Evolutionary conservation across 202 grass and related monocot genomes (phyloP).

Genomic region (Setaria italica): DNA sequence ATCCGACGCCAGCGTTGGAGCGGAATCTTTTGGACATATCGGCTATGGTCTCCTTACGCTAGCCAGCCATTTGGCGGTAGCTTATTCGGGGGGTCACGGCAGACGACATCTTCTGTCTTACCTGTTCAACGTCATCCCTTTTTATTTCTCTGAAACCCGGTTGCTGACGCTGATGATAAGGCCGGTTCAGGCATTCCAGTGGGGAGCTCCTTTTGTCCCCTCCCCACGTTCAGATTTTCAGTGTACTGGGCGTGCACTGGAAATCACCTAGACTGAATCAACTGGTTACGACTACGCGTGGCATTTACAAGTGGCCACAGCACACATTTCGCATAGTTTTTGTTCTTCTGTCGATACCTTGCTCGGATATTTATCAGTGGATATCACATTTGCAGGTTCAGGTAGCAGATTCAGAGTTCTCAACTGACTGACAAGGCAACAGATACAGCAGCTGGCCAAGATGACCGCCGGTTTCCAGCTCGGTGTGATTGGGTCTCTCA

Average conservation of each 20-base stretch:
- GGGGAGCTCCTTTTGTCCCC: neutral
- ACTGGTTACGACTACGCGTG: neutral
- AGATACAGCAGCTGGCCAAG: constrained; percentile 25
- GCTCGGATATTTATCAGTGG: neutral
- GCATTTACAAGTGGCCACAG: neutral
- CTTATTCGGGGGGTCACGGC: neutral
- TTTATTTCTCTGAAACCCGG: constrained; percentile 18
- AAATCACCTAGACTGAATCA: neutral
- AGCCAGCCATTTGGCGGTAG: constrained; percentile 28
- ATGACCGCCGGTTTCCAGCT: constrained; percentile 72
- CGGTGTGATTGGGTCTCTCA: constrained; percentile 76
- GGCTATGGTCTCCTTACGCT: neutral
- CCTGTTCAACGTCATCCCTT: constrained; percentile 19
- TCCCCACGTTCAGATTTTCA: constrained; percentile 9
- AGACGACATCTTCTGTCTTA: neutral
- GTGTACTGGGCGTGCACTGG: neutral
- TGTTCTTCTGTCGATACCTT: neutral
- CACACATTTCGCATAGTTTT: neutral
- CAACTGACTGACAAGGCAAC: neutral
- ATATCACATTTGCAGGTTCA: constrained; percentile 36
- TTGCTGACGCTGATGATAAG: neutral
- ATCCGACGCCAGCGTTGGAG: neutral
- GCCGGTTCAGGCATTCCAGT: neutral
- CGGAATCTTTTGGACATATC: constrained; percentile 3
- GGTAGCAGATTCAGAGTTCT: constrained; percentile 17